Base-by-base conservation (phyloP, 1,139 yeast species). In the Protomyces pachydermus region DNA sequence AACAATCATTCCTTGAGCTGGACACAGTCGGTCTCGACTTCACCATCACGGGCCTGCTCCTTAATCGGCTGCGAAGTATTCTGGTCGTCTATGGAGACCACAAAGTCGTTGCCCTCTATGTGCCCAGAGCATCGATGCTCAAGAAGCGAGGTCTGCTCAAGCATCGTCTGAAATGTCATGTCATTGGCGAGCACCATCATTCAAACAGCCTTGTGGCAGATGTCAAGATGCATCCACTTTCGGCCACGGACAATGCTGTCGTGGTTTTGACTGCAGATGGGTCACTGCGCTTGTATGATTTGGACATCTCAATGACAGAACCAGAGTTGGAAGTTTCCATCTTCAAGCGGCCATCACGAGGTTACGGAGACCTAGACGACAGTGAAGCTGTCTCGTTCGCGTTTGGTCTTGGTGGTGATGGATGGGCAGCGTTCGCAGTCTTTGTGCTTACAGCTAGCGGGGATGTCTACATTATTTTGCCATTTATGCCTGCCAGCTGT, bases 361-460 rank as follows among this genome's bases (percentile, higher is more conserved):
- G 48, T 18, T 42, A 42, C 18, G 48, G 48, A 18, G 66, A 64
- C 35, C 55, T 64, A 14, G 66, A 60, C 18, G 57, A 42, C 12
- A 61, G 50, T 9, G 57, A 52, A 25, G 52, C 50, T 4, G 55
- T 35, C 32, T 54, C 61, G 3, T 61, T 60, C 46, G 38, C 57
- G 35, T 65, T 65, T 56, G 66, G 65, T 16, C 16, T 35, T n/a
- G 64, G 52, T 6, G 65, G 60, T 10, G 61, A 65, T 32, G 66
- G 63, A 14, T 65, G 66, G 66, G 38, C 55, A 20, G 18, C 42
- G 3, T 55, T 62, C 32, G 42, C 66, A 9, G 53, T 65, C 51
- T 58, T 56, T 23, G 38, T 50, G 25, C 50, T 65, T 10, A 28
- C 56, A 54, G 20, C 18, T 16, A 62, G 39, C 25, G 66, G 66